Evolutionary conservation across 2,329 filamentous ascomycete species (phyloP).

Genomic region (Microdochium bolleyi): DNA sequence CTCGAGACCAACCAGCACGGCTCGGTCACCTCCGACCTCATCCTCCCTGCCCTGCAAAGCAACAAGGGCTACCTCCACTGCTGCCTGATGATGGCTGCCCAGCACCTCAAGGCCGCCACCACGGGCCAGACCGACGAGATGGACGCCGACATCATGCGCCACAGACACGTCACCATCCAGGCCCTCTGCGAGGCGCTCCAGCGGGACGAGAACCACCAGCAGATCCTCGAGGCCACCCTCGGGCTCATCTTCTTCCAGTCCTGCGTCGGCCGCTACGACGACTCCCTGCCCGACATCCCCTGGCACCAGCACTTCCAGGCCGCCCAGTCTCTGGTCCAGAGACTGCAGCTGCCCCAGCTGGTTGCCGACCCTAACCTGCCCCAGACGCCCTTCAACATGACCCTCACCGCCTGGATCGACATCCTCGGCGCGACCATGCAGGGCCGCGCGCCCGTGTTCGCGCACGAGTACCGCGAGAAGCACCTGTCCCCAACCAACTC

Average conservation of each 20-base stretch:
- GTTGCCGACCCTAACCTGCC: slow-evolving; percentile 51
- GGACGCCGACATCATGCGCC: slow-evolving; percentile 85
- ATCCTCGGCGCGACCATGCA: slow-evolving; percentile 92
- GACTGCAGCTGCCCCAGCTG: slow-evolving; percentile 67
- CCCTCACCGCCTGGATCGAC: slow-evolving; percentile 89
- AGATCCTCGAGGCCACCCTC: slow-evolving; percentile 86
- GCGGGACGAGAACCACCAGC: slow-evolving; percentile 71
- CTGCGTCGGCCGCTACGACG: slow-evolving; percentile 78
- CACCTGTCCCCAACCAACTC: slow-evolving; percentile 61
- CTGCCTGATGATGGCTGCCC: slow-evolving; percentile 86
- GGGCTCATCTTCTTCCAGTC: slow-evolving; percentile 97
- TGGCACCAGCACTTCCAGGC: slow-evolving; percentile 98
- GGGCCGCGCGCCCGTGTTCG: slow-evolving; percentile 77
- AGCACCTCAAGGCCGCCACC: slow-evolving; percentile 79
- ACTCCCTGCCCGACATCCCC: slow-evolving; percentile 80
- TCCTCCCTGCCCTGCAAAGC: slow-evolving; percentile 78
- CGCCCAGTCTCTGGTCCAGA: slow-evolving; percentile 75
- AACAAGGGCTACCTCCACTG: slow-evolving; percentile 95
- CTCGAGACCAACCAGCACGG: slow-evolving; percentile 85
- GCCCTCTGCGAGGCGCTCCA: slow-evolving; percentile 77
- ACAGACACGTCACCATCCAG: slow-evolving; percentile 81
- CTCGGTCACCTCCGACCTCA: slow-evolving; percentile 69
- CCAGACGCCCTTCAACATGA: slow-evolving; percentile 90
- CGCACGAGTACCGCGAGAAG: slow-evolving; percentile 93
- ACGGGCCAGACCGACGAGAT: slow-evolving; percentile 62